Base-by-base conservation (phyloP, 164 flowering plant genomes). In the Magnolia kwangsiensis region DNA sequence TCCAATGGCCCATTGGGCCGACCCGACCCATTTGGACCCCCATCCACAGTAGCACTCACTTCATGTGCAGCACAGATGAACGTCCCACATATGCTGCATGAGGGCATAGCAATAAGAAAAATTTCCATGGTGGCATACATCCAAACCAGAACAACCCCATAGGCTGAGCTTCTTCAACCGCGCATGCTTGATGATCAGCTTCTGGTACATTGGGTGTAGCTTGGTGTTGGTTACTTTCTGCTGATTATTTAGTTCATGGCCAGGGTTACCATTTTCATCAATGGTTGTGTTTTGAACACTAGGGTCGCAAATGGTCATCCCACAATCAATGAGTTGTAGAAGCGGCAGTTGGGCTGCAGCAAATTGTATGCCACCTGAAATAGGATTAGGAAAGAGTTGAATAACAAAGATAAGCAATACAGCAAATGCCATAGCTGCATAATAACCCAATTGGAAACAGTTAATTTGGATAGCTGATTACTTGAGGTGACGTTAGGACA, bases 81-180 rank as follows among this genome's bases (percentile, higher is more conserved):
- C 10, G 61, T 16, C 61, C 61, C 61, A 55, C 18, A 55, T 55
- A 16, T 16, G 10, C 61, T 55, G 61, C 13, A 11, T 11, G 16
- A 55, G 13, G 11, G 23, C 72, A 5, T 9, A 70, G 19, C 37
- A 72, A 50, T 24, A 24, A 18, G 23, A 51, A 23, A 13, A 4
- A 1, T 50, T 75, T 29, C 16, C 45, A 24, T 16, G 13, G 71
- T n/a, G 71, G 71, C 83, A 89, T 83, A 94, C 99, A 83, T 96
- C 98, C 84, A 94, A 87, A 77, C 96, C 97, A 76, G 95, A 89
- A 83, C 99, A 96, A 63, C 99, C 99, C 99, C 99, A 96, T 74
- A 96, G 82, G 80, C 99, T 96, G 67, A 96, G 92, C 81, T 96
- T 96, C 81, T 85, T 94, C 78, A 96, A 78, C 37, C 89, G 83